Conservation (phyloP, 768 basidiomycete species). For the Mrakia frigida region DNA sequence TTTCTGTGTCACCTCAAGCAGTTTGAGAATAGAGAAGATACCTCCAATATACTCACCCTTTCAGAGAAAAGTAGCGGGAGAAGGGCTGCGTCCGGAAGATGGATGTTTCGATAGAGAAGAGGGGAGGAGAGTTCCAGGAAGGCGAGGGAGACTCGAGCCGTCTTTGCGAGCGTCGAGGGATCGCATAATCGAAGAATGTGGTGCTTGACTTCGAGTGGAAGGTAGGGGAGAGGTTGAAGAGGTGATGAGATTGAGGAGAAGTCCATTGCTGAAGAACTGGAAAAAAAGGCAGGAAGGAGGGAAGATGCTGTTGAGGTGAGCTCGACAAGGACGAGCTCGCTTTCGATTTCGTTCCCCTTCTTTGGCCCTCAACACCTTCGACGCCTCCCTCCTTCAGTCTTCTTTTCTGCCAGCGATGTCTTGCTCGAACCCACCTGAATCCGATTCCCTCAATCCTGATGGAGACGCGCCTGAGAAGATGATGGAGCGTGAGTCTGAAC, state of each 20-base stretch:
- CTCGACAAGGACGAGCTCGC: no score
- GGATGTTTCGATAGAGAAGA: neutral
- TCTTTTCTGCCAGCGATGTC: neutral
- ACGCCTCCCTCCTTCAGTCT: neutral
- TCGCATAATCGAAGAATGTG: neutral
- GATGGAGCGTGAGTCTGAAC: conserved; percentile 23
- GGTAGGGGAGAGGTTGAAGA: neutral
- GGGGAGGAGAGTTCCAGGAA: neutral
- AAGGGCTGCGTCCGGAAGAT: neutral
- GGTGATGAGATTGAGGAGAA: neutral
- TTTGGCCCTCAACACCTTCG: neutral
- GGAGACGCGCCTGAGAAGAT: conserved; percentile 13
- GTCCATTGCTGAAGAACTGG: neutral
- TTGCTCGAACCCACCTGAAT: conserved; percentile 17
- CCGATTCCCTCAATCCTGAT: neutral
- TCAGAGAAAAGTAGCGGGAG: neutral
- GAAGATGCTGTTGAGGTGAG: neutral
- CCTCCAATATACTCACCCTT: neutral
- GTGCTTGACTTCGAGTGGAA: neutral
- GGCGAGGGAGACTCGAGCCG: neutral
- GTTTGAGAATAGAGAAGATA: no score
- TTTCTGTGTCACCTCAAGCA: no score
- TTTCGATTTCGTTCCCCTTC: neutral
- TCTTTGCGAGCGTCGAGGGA: neutral
- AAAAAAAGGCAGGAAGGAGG: neutral